A percentile compares a stretch with the other conserved stretches of the same genome.
Evolutionary conservation across 805 yeast genomes (phyloP).

Genomic region (Candida tallmaniae): DNA sequence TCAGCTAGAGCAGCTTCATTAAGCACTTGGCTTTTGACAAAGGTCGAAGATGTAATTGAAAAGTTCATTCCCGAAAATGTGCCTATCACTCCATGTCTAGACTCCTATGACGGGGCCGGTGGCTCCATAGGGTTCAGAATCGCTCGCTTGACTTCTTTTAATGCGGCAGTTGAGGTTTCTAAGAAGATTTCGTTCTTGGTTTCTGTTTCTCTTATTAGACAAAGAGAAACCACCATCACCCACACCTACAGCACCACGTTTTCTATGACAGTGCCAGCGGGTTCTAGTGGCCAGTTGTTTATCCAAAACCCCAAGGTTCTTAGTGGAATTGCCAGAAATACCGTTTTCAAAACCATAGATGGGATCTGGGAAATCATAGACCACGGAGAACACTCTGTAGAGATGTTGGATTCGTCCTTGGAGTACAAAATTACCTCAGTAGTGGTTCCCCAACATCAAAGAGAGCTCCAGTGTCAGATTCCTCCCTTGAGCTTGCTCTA

Average conservation of each 20-base stretch:
- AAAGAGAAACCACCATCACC: background rate
- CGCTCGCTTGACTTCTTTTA: slow-evolving; percentile 4
- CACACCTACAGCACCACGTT: slow-evolving; percentile 5
- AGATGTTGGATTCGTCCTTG: slow-evolving; percentile 4
- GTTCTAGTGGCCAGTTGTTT: slow-evolving; percentile 10
- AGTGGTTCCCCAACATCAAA: background rate
- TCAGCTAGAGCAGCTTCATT: background rate
- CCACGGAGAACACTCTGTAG: slow-evolving; percentile 1
- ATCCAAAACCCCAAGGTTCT: slow-evolving; percentile 7
- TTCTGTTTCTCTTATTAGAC: background rate
- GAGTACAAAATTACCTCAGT: slow-evolving; percentile 1
- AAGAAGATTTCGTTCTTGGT: background rate
- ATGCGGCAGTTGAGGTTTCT: slow-evolving; percentile 1
- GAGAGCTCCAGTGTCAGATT: slow-evolving; percentile 1
- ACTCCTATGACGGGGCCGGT: slow-evolving; percentile 11
- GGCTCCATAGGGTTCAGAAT: slow-evolving; percentile 12
- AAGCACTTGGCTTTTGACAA: slow-evolving; percentile 7
- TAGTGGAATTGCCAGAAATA: slow-evolving; percentile 3
- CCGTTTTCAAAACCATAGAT: background rate
- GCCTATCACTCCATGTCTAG: slow-evolving; percentile 15
- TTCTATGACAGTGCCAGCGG: slow-evolving; percentile 8
- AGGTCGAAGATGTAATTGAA: slow-evolving; percentile 4
- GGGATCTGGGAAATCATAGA: slow-evolving; percentile 1
- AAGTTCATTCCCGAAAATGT: slow-evolving; percentile 8
- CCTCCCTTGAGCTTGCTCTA: slow-evolving; percentile 3